These are phyloP conservation scores for Sextonia rubra DNA, from an alignment of 164 flowering plant genomes.

Conservation along the genomic window DNA sequence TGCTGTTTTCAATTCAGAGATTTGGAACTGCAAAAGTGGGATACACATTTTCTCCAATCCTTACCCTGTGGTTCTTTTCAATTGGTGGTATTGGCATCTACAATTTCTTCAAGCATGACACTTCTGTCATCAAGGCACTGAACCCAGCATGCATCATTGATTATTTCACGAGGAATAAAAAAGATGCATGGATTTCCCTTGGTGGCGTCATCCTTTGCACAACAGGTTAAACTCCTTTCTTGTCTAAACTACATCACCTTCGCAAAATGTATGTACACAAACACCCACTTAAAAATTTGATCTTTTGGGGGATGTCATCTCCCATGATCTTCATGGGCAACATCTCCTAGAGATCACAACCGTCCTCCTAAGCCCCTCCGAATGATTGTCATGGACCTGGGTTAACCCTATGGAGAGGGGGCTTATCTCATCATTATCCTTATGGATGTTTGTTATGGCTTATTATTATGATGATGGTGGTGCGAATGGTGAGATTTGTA, in stretches of 20 bases:
- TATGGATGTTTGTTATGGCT: too few relatives aligned
- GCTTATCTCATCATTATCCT: too few relatives aligned
- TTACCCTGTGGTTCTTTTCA: constrained; percentile 50
- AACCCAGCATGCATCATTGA: constrained; percentile 47
- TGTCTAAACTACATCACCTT: neutral
- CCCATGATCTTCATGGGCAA: too few relatives aligned
- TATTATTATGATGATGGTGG: too few relatives aligned
- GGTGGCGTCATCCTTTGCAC: constrained; percentile 59
- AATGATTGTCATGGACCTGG: too few relatives aligned
- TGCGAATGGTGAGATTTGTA: too few relatives aligned
- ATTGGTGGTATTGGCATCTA: constrained; percentile 45
- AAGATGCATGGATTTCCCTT: constrained; percentile 64
- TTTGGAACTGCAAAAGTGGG: constrained; percentile 79
- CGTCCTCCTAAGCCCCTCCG: too few relatives aligned
- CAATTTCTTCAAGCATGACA: constrained; percentile 46
- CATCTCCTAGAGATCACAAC: too few relatives aligned
- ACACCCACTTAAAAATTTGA: too few relatives aligned
- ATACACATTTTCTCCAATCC: constrained; percentile 58
- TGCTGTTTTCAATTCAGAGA: constrained; percentile 48
- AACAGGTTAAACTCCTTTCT: constrained; percentile 33
- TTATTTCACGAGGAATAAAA: constrained; percentile 50
- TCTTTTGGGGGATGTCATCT: too few relatives aligned
- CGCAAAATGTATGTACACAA: too few relatives aligned
- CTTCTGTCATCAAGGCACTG: constrained; percentile 45
- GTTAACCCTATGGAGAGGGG: too few relatives aligned